Base-by-base conservation (phyloP, 345 rosid species). In the Cardamine occulta region DNA sequence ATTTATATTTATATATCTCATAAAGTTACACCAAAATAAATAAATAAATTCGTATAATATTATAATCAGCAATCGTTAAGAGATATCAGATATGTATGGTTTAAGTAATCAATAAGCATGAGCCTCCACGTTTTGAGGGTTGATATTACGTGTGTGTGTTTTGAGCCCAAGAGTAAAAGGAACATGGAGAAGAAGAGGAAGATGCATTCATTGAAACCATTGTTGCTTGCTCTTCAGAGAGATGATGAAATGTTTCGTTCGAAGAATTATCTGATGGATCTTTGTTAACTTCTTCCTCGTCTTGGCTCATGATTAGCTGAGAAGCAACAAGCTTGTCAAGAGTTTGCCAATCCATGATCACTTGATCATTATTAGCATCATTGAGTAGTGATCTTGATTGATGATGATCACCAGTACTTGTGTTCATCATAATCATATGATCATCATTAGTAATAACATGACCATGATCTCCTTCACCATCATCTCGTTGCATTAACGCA, bases 271-370 rank as follows among this genome's bases (percentile, higher is more conserved):
- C 70, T 35, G 72, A 77, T 70, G 76, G 76, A 39, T 70, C 76
- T 70, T 70, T 77, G 47, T 70, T 70, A 56, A 70, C 72, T 42
- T 78, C 77, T 65, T 72, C 81, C 9, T 72, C 77, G 72, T 66
- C 77, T 66, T 78, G 81, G 69, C 68, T 52, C 77, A 72, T 72
- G 37, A 64, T 70, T 51, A 78, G 69, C 53, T 78, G 81, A 49
- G 77, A 78, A 51, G 81, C 81, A 59, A 78, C 81, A 78, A 78
- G 72, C 69, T 78, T 78, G 51, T 78, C 81, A 42, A 78, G 77
- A 53, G 68, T 72, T 59, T 72, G 73, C 81, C 81, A 78, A 72
- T 78, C 81, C 81, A 66, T 21, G 23, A 21, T 72, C 63, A 78
- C 69, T 72, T 66, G 65, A 52, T 78, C 77, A 78, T 72, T 78